A percentile compares a stretch with the other conserved stretches of the same genome.
Conservation (phyloP, 1,284 basidiomycete genomes). For the Inonotus hispidus region DNA sequence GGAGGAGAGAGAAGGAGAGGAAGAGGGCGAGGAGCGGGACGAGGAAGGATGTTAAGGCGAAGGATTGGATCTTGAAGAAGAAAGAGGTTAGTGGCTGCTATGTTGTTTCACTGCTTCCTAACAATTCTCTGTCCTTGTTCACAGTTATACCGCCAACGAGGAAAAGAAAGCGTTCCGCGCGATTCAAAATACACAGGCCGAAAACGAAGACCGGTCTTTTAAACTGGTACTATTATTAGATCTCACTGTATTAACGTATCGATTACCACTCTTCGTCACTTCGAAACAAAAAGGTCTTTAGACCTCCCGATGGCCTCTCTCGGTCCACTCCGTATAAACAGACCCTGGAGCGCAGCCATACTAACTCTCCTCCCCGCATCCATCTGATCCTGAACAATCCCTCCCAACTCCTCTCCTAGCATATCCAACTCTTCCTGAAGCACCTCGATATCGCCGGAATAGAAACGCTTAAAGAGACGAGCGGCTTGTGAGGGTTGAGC, state of each 20-base stretch:
- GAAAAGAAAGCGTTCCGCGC: constrained; percentile 72
- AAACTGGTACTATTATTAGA: constrained; percentile 21
- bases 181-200: constrained; percentile 82
- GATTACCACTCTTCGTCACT: not conserved
- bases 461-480: constrained; percentile 83
- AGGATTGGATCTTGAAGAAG: constrained; percentile 80
- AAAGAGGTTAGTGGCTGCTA: constrained; percentile 52
- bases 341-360: constrained; percentile 91
- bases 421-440: constrained; percentile 38
- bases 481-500: constrained; percentile 80
- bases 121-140: not conserved
- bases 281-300: constrained; percentile 43
- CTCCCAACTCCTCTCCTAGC: constrained; percentile 46
- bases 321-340: constrained; percentile 78
- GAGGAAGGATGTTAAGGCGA: constrained; percentile 61
- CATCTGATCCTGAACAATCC: constrained; percentile 49
- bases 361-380: constrained; percentile 60
- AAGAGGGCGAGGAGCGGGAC: constrained; percentile 52
- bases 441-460: constrained; percentile 41
- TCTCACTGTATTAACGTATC: constrained; percentile 2
- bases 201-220: constrained; percentile 66
- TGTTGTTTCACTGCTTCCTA: not conserved
- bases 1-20: constrained; percentile 56
- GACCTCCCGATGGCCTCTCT: constrained; percentile 56
- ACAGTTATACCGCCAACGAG: constrained; percentile 74